phyloP scores from a whole-genome alignment of 129 eudicot genomes.

The Ambrosia trifida region DNA sequence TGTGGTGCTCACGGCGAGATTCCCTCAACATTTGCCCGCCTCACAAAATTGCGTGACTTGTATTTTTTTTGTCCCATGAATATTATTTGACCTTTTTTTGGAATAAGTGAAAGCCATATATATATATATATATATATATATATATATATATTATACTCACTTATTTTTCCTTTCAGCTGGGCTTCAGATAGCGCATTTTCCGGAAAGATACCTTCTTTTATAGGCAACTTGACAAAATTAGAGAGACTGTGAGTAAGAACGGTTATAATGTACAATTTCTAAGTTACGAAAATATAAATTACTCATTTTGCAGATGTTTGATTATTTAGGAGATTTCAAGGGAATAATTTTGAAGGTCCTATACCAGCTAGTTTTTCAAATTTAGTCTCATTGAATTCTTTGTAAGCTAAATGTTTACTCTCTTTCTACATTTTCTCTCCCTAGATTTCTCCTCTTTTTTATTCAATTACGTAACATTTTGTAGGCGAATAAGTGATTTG shows the following conservation, averaged over 20 bases:
- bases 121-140: neutral
- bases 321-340: slow-evolving; percentile 63
- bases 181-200: slow-evolving; percentile 63
- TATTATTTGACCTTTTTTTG: neutral
- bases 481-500: slow-evolving; percentile 79
- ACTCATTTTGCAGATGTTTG: slow-evolving; percentile 18
- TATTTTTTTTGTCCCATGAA: slow-evolving; percentile 30
- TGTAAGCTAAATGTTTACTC: slow-evolving; percentile 41
- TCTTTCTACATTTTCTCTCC: slow-evolving; percentile 7
- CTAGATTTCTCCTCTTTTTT: neutral
- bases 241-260: slow-evolving; percentile 46
- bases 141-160: neutral
- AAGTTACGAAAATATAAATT: neutral
- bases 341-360: slow-evolving; percentile 68
- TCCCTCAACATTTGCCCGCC: slow-evolving; percentile 62
- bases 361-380: slow-evolving; percentile 67
- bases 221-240: slow-evolving; percentile 61
- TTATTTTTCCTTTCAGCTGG: slow-evolving; percentile 53
- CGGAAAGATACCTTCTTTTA: slow-evolving; percentile 60
- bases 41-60: slow-evolving; percentile 44
- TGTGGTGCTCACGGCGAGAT: slow-evolving; percentile 63
- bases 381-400: slow-evolving; percentile 47
- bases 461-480: slow-evolving; percentile 5
- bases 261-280: slow-evolving; percentile 2
- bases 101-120: slow-evolving; percentile 9